Conservation (phyloP, 1,284 basidiomycete genomes). For the Leccinum fallax region DNA sequence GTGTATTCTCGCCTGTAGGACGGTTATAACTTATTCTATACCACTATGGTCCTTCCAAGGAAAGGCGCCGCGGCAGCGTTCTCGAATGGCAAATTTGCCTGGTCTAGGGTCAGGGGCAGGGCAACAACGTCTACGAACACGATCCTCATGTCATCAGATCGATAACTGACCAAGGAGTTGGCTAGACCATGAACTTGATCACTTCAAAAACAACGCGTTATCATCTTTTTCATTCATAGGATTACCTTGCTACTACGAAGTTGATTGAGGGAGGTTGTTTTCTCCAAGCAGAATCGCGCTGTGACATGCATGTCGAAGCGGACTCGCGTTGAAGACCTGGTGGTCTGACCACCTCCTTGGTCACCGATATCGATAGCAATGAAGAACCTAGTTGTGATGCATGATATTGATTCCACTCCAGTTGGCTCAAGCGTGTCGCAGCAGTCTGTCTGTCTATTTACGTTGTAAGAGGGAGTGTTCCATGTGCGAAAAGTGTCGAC, state of each 20-base stretch:
- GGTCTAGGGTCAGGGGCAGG: neutral
- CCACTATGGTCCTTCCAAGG: neutral
- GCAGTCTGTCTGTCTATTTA: neutral
- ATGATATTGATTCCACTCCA: neutral
- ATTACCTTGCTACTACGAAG: neutral
- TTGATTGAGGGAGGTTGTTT: neutral
- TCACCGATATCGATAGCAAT: too few species aligned
- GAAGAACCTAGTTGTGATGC: neutral
- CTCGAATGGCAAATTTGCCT: neutral
- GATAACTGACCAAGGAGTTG: too few species aligned
- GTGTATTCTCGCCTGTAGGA: neutral
- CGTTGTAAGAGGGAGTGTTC: constrained; percentile 1
- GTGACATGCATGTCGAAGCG: neutral
- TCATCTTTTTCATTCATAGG: too few species aligned
- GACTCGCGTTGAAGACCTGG: neutral
- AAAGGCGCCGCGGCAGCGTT: neutral
- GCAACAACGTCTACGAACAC: too few species aligned
- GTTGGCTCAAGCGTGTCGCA: neutral
- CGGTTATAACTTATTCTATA: neutral
- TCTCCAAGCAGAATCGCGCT: too few species aligned
- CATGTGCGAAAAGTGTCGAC: constrained; percentile 1
- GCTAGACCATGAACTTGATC: too few species aligned
- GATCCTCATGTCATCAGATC: too few species aligned
- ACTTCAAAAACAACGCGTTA: too few species aligned
- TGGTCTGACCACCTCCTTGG: too few species aligned